Base-by-base conservation (phyloP, 345 rosid species). In the Eucalyptus brandiana region DNA sequence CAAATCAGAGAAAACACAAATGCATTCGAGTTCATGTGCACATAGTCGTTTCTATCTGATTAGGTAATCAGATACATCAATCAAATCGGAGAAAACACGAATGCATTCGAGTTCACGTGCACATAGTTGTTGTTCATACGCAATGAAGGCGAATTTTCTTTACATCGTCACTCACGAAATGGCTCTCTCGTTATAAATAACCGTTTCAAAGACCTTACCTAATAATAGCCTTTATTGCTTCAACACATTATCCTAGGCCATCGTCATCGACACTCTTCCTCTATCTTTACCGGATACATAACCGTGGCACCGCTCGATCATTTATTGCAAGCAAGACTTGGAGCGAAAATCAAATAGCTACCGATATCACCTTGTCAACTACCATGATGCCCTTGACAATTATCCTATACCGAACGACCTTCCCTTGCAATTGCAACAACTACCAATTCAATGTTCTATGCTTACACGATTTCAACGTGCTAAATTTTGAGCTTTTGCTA, bases 21-120 rank as follows among this genome's bases (percentile, higher is more conserved):
- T 2, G 44, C 45, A 18, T 37, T 19, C 5, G 4, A 21, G 14
- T 18, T 51, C 54, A 6, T 1, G 21, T 3, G 1, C 21, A 51
- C 54, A 51, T 17, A 51, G 16, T 48, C 1, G 50, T 48, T 69
- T 69, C 42, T 34, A 18, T 12, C 21, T 19, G 44, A 72, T 34
- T 72, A 34, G 80, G 26, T 72, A 10, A 72, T 72, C 11, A 19
- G 14, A 19, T 10, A 9, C 3, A 37, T 72, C 28, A 19, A 72
- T 72, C 26, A 9, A 72, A 72, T 19, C 2, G 5, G 45, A 37
- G 14, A 23, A 34, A 72, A 5, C 13, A 6, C 7, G 8, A 72
- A 9, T 2, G 44, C 28, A 18, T 37, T 19, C 5, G 8, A 21
- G 8, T 18, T 51, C 54, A 6, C 1, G 21, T 0, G 54, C 54